Conservation (phyloP, 495 filamentous ascomycete genomes). For the Talaromyces thailandensis region DNA sequence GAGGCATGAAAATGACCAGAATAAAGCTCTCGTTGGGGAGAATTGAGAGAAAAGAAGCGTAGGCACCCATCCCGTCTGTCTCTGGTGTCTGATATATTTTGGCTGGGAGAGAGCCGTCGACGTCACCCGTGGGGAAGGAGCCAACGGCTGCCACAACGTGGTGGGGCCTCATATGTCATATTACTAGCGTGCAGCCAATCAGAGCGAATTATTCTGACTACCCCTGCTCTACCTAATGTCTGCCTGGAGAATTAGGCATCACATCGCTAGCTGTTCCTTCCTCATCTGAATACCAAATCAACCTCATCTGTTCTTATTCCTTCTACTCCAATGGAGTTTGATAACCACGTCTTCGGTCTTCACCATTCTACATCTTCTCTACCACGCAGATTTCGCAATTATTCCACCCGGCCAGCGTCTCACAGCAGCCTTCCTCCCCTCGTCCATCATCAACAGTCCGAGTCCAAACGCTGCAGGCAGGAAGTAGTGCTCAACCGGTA, state of each 20-base stretch:
- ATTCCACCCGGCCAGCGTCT: constrained; percentile 31
- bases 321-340: neutral
- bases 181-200: neutral
- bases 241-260: neutral
- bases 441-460: constrained; percentile 41
- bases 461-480: constrained; percentile 38
- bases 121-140: constrained; percentile 1
- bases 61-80: neutral
- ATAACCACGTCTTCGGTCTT: neutral
- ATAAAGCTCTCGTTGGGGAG: neutral
- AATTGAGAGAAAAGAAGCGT: neutral
- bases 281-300: neutral
- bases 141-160: neutral
- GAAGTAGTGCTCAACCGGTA: constrained; percentile 44
- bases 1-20: neutral
- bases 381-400: constrained; percentile 39
- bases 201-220: neutral
- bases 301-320: neutral
- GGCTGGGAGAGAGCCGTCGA: neutral
- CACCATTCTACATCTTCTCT: neutral
- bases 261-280: neutral
- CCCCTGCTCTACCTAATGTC: neutral
- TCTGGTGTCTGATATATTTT: neutral
- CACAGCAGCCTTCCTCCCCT: constrained; percentile 38
- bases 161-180: constrained; percentile 2